These are phyloP conservation scores for Gracilaria gracilis DNA, from an alignment of 23 red algal species.

Conservation along the genomic window DNA sequence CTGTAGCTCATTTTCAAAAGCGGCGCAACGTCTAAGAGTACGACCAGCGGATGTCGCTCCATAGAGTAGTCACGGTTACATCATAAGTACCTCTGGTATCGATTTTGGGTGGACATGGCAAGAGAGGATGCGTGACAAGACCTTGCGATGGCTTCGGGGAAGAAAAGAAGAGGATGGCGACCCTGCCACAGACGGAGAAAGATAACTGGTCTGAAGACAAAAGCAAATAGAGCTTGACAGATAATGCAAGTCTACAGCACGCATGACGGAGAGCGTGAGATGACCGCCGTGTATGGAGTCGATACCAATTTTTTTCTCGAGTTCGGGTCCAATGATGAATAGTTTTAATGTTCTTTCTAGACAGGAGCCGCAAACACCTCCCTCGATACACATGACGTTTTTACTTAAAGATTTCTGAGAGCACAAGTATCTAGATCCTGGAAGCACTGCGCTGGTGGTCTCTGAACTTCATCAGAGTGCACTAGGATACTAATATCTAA, in stretches of 20 bases:
- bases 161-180: not conserved
- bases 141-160: slow-evolving; percentile 8
- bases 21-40: slow-evolving; percentile 50
- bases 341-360: not conserved
- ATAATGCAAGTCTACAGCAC: not conserved
- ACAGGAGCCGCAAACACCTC: not conserved
- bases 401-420: not conserved
- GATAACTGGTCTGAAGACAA: not conserved
- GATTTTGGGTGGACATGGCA: slow-evolving; percentile 52
- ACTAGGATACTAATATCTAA: too few species aligned
- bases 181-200: not conserved
- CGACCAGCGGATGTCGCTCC: slow-evolving; percentile 34
- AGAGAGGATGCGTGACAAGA: not conserved
- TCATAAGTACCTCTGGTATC: slow-evolving; percentile 45
- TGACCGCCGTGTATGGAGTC: not conserved
- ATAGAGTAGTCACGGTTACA: slow-evolving; percentile 20
- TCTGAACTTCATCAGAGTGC: too few species aligned
- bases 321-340: not conserved
- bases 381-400: too few species aligned
- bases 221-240: not conserved
- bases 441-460: too few species aligned
- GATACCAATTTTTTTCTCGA: not conserved
- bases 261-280: not conserved
- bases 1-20: slow-evolving; percentile 71
- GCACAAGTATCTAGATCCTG: too few species aligned